These are phyloP conservation scores for Scheffersomyces coipomensis DNA, from an alignment of 805 yeast species.

Conservation along the genomic window DNA sequence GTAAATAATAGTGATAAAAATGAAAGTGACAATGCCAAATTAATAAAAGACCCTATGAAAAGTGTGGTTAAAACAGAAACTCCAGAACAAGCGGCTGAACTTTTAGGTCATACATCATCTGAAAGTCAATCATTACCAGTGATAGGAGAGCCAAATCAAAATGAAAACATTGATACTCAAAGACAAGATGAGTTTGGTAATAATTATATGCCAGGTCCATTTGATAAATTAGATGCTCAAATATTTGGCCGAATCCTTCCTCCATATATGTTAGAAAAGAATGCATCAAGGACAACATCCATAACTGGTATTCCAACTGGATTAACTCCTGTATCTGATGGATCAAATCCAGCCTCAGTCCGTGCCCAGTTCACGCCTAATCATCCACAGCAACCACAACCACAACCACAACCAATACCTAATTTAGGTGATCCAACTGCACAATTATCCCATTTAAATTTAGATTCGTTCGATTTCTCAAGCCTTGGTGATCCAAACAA, in stretches of 20 bases:
- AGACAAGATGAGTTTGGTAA: neutral
- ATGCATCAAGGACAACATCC: conserved; percentile 7
- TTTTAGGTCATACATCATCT: neutral
- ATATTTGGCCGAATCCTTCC: conserved; percentile 82
- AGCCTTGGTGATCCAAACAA: conserved; percentile 13
- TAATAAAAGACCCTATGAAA: neutral
- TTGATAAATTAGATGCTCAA: conserved; percentile 82
- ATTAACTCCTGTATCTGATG: neutral
- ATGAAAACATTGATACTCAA: neutral
- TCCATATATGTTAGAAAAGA: conserved; percentile 67
- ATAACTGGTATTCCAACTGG: neutral
- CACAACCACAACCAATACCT: neutral
- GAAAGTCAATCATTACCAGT: conserved; percentile 1
- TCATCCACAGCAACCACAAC: conserved; percentile 1
- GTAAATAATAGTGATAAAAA: neutral
- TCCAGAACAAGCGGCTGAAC: conserved; percentile 1
- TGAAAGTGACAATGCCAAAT: neutral
- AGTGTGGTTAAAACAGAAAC: neutral
- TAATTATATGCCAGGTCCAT: conserved; percentile 71
- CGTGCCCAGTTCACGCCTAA: neutral
- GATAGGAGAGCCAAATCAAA: neutral
- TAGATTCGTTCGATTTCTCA: conserved; percentile 19
- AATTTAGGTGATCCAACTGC: neutral
- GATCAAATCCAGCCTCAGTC: neutral
- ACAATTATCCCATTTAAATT: conserved; percentile 8